Conservation (phyloP, 768 basidiomycete genomes). For the Russula sp. region DNA sequence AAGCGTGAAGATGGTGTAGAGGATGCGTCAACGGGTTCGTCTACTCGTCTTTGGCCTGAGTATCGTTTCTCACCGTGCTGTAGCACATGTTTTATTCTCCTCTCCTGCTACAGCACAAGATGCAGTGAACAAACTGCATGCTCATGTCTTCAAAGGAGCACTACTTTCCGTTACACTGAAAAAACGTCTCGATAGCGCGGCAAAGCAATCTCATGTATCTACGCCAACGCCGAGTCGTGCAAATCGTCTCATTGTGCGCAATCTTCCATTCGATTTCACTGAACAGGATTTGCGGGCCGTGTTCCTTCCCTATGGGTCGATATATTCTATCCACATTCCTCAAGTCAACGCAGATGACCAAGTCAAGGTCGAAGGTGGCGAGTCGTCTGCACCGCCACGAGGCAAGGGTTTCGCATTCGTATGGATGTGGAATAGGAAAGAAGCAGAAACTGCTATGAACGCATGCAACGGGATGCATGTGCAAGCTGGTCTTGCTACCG, state of each 20-base stretch:
- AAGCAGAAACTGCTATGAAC: slow-evolving; percentile 43
- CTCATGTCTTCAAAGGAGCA: slow-evolving; percentile 86
- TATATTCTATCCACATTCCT: slow-evolving; percentile 82
- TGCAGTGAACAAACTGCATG: slow-evolving; percentile 77
- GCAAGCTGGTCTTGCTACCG: slow-evolving; percentile 28
- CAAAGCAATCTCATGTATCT: slow-evolving; percentile 35
- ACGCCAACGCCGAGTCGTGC: slow-evolving; percentile 55
- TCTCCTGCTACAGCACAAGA: slow-evolving; percentile 61
- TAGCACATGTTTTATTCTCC: slow-evolving; percentile 70
- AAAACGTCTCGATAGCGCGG: slow-evolving; percentile 68
- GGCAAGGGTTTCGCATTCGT: slow-evolving; percentile 90
- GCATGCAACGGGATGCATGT: slow-evolving; percentile 25
- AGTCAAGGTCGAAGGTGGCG: slow-evolving; percentile 30
- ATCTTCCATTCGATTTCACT: slow-evolving; percentile 77
- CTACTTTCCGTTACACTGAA: slow-evolving; percentile 85
- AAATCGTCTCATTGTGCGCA: slow-evolving; percentile 84
- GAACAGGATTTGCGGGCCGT: slow-evolving; percentile 79
- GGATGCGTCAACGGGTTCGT: slow-evolving; percentile 48
- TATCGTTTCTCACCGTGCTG: background rate
- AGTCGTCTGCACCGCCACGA: slow-evolving; percentile 26
- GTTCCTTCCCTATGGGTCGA: slow-evolving; percentile 84
- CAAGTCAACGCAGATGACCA: slow-evolving; percentile 29
- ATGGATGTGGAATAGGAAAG: slow-evolving; percentile 83
- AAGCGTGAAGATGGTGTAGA: slow-evolving; percentile 39
- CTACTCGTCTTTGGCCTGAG: background rate